phyloP scores from a whole-genome alignment of 345 rosid species.

The Pugionium cornutum region DNA sequence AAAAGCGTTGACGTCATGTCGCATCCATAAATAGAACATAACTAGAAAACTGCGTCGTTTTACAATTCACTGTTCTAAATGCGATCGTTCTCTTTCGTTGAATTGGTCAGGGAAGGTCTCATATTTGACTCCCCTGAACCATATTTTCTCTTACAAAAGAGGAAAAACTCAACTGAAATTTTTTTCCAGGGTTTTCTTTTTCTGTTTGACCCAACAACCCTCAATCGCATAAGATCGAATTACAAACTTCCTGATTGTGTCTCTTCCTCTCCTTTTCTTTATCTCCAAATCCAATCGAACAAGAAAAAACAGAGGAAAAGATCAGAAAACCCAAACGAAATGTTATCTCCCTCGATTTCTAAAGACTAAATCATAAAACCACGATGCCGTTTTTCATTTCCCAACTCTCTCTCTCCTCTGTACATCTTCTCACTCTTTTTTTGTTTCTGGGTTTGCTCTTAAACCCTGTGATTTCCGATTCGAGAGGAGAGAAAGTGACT shows the following conservation, averaged over 20 bases:
- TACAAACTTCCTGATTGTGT: background rate
- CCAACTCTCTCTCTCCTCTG: no score
- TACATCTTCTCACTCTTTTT: slow-evolving; percentile 9
- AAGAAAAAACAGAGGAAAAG: slow-evolving; percentile 10
- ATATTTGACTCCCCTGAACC: slow-evolving; percentile 21
- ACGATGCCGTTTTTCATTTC: slow-evolving; percentile 25
- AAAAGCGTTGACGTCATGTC: no score
- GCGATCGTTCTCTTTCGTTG: slow-evolving; percentile 22
- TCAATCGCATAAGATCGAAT: background rate
- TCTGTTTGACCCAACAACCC: slow-evolving; percentile 32
- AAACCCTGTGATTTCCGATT: slow-evolving; percentile 56
- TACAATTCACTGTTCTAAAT: background rate
- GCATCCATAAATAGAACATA: no score
- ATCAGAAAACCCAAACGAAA: slow-evolving; percentile 15
- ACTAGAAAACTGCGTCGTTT: no score
- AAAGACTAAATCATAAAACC: slow-evolving; percentile 2
- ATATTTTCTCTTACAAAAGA: no score
- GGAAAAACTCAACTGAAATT: background rate
- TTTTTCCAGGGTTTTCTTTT: background rate
- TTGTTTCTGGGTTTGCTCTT: slow-evolving; percentile 28
- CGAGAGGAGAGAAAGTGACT: slow-evolving; percentile 62
- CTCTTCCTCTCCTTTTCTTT: background rate
- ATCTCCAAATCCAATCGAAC: background rate
- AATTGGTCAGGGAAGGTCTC: slow-evolving; percentile 20
- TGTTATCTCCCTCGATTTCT: slow-evolving; percentile 11